A percentile compares a stretch with the other conserved stretches of the same genome.
Conservation (phyloP, 2,329 filamentous ascomycete genomes). For the Hypomyces perniciosus region DNA sequence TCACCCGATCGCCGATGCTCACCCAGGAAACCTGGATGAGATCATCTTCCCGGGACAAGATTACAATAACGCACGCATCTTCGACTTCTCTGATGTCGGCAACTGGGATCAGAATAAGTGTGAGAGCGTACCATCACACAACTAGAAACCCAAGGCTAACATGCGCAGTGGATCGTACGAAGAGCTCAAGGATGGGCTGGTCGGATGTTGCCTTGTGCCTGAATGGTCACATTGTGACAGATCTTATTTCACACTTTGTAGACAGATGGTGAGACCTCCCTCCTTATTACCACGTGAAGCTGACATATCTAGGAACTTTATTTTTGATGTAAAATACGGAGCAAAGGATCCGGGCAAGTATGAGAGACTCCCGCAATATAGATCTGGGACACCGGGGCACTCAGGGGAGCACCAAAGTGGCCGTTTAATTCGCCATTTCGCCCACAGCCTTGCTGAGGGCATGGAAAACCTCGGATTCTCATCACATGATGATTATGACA, state of each 20-base stretch:
- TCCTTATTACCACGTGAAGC: background rate
- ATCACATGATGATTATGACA: constrained; percentile 11
- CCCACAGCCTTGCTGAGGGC: background rate
- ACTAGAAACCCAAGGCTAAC: background rate
- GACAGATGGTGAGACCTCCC: constrained; percentile 61
- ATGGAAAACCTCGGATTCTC: constrained; percentile 7
- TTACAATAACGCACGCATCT: constrained; percentile 82
- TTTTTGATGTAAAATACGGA: constrained; percentile 75
- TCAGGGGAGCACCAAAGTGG: background rate
- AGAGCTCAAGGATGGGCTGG: constrained; percentile 86
- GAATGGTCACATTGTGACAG: constrained; percentile 66
- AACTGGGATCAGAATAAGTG: constrained; percentile 80
- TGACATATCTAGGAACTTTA: constrained; percentile 59
- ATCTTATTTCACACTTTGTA: constrained; percentile 70
- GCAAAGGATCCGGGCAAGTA: constrained; percentile 47
- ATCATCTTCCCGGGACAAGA: constrained; percentile 87
- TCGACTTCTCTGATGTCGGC: constrained; percentile 71
- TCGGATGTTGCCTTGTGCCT: constrained; percentile 77
- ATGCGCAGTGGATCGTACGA: constrained; percentile 60
- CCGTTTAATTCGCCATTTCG: constrained; percentile 4
- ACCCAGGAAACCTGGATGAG: constrained; percentile 67
- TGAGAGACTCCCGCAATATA: constrained; percentile 32
- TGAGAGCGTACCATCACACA: constrained; percentile 22
- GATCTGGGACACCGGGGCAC: constrained; percentile 1
- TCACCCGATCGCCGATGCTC: constrained; percentile 77